These are phyloP conservation scores for Brassica hybrid DNA, from an alignment of 441 rosid genomes.

Conservation along the genomic window DNA sequence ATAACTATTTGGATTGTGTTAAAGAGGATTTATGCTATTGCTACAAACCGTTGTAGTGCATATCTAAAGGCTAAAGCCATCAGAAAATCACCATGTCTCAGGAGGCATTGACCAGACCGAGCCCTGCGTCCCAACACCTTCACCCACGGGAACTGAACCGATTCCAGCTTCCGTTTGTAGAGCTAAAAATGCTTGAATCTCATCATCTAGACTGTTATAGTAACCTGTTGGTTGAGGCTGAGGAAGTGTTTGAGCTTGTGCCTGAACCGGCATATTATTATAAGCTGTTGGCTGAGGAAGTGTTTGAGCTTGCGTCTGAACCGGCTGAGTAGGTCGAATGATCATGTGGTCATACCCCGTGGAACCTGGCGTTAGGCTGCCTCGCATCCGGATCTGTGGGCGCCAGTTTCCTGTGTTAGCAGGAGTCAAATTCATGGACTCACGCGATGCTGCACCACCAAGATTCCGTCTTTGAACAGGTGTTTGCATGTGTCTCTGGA, in stretches of 20 bases:
- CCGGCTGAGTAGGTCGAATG: constrained; percentile 64
- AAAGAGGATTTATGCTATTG: constrained; percentile 9
- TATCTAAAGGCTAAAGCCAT: constrained; percentile 26
- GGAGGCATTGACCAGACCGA: constrained; percentile 37
- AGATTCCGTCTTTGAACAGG: constrained; percentile 32
- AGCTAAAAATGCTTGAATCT: constrained; percentile 17
- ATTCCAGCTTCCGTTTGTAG: constrained; percentile 24
- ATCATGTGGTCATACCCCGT: constrained; percentile 56
- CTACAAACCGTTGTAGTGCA: constrained; percentile 15
- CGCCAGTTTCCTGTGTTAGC: constrained; percentile 50
- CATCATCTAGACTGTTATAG: not conserved
- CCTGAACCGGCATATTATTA: not conserved
- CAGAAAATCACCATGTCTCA: constrained; percentile 36
- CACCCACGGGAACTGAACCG: constrained; percentile 21
- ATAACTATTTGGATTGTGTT: constrained; percentile 1
- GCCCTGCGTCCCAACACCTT: constrained; percentile 1
- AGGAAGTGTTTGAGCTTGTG: constrained; percentile 1
- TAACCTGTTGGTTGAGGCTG: not conserved
- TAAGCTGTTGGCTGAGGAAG: constrained; percentile 3
- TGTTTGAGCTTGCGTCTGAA: not conserved
- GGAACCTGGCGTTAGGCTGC: constrained; percentile 65
- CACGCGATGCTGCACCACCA: constrained; percentile 41
- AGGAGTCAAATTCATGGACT: constrained; percentile 47
- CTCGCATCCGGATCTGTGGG: constrained; percentile 70
- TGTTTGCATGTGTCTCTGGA: constrained; percentile 40